Percentiles rank a stretch among this genome's conserved stretches.
Evolutionary conservation across 306 rosid species (phyloP).

Genomic region (Trifolium dubium): DNA sequence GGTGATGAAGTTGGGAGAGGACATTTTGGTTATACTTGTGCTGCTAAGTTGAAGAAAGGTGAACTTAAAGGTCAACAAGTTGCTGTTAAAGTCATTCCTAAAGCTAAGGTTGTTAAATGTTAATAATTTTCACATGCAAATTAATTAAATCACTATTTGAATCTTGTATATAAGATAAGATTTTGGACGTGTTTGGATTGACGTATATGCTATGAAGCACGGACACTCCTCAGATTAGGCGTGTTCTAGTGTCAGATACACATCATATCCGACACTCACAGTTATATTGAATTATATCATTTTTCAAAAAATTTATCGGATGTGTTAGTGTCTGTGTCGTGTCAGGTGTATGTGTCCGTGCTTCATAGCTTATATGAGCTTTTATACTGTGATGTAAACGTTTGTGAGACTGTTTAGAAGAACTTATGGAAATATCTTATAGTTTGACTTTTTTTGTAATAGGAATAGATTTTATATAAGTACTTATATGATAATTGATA

Average conservation of each 20-base stretch:
- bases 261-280: too few relatives aligned
- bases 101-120: conserved; percentile 64
- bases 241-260: too few relatives aligned
- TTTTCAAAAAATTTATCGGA: too few relatives aligned
- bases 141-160: neutral
- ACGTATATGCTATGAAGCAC: neutral
- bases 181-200: neutral
- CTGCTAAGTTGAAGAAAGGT: conserved; percentile 75
- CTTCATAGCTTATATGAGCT: neutral
- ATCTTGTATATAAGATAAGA: neutral
- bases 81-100: conserved; percentile 93
- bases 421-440: neutral
- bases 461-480: neutral
- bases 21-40: conserved; percentile 87
- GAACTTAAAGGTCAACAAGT: conserved; percentile 74
- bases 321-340: too few relatives aligned
- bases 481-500: neutral
- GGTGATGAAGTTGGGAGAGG: conserved; percentile 93
- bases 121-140: conserved; percentile 9
- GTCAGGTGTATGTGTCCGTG: too few relatives aligned
- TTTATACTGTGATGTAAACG: neutral
- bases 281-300: too few relatives aligned
- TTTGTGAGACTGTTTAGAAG: neutral
- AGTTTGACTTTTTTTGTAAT: too few relatives aligned
- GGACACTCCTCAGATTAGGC: too few relatives aligned